Percentiles rank a stretch among this genome's conserved stretches.
Evolutionary conservation across 495 filamentous ascomycete species (phyloP).

Genomic region (Xylaria venustula): DNA sequence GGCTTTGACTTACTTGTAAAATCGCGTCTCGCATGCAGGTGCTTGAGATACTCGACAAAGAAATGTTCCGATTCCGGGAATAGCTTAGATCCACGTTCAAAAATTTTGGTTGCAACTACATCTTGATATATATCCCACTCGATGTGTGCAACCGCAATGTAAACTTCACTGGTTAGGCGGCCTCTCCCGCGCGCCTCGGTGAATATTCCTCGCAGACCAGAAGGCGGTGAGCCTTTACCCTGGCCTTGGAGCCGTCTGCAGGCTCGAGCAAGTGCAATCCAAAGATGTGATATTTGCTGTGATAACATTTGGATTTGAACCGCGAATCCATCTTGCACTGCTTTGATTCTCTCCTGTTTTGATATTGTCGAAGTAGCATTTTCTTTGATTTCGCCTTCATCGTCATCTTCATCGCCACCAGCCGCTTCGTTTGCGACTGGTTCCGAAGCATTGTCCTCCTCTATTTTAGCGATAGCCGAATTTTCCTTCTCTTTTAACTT

Average conservation of each 20-base stretch:
- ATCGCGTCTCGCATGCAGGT: slow-evolving; percentile 86
- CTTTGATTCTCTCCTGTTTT: slow-evolving; percentile 65
- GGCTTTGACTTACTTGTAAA: slow-evolving; percentile 72
- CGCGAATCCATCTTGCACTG: slow-evolving; percentile 66
- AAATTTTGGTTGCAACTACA: slow-evolving; percentile 85
- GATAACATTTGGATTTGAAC: slow-evolving; percentile 71
- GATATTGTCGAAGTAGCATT: slow-evolving; percentile 51
- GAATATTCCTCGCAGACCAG: slow-evolving; percentile 83
- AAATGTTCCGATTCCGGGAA: slow-evolving; percentile 92
- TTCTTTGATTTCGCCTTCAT: slow-evolving; percentile 57
- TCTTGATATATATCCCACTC: slow-evolving; percentile 97
- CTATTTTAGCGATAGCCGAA: slow-evolving; percentile 66
- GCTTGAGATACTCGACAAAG: slow-evolving; percentile 90
- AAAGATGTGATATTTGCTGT: slow-evolving; percentile 80
- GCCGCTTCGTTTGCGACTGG: slow-evolving; percentile 38
- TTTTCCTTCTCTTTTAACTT: slow-evolving; percentile 71
- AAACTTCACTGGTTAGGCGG: slow-evolving; percentile 87
- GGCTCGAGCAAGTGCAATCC: slow-evolving; percentile 90
- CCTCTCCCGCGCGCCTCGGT: slow-evolving; percentile 81
- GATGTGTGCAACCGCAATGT: slow-evolving; percentile 85
- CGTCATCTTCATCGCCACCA: slow-evolving; percentile 63
- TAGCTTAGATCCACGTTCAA: slow-evolving; percentile 86
- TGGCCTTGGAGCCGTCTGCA: slow-evolving; percentile 95
- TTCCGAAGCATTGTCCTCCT: slow-evolving; percentile 52
- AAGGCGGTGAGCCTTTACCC: slow-evolving; percentile 65